Evolutionary conservation across 495 filamentous ascomycete genomes (phyloP).

Genomic region (Neurospora sp.): DNA sequence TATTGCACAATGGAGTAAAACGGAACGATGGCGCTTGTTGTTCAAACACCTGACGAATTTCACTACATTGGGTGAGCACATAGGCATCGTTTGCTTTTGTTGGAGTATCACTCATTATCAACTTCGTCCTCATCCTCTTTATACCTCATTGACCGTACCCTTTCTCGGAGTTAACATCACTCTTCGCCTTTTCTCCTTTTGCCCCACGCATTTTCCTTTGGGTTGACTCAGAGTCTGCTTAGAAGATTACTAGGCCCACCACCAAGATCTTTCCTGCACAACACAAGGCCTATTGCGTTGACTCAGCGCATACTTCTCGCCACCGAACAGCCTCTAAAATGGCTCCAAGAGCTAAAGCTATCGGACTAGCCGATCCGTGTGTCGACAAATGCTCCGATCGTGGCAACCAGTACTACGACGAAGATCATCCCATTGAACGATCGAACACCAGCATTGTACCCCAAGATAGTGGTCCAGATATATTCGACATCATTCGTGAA

Average conservation of each 20-base stretch:
- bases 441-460: not conserved
- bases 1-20: not conserved
- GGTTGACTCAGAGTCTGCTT: not conserved
- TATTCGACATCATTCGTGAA: not conserved
- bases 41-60: not conserved
- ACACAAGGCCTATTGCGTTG: not conserved
- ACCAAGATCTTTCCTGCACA: not conserved
- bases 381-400: not conserved
- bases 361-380: not conserved
- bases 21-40: not conserved
- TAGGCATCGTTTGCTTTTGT: not conserved
- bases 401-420: not conserved
- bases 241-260: not conserved
- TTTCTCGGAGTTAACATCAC: not conserved
- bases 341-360: not conserved
- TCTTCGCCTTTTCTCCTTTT: not conserved
- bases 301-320: not conserved
- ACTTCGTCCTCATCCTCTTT: not conserved
- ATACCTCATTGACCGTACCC: not conserved
- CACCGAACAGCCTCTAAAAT: not conserved
- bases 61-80: not conserved
- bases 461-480: not conserved
- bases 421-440: not conserved
- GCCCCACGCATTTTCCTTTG: not conserved
- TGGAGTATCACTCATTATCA: not conserved